These are phyloP conservation scores for Dendrocalamus latiflorus DNA, from an alignment of 202 grass and related monocot genomes.

Conservation along the genomic window DNA sequence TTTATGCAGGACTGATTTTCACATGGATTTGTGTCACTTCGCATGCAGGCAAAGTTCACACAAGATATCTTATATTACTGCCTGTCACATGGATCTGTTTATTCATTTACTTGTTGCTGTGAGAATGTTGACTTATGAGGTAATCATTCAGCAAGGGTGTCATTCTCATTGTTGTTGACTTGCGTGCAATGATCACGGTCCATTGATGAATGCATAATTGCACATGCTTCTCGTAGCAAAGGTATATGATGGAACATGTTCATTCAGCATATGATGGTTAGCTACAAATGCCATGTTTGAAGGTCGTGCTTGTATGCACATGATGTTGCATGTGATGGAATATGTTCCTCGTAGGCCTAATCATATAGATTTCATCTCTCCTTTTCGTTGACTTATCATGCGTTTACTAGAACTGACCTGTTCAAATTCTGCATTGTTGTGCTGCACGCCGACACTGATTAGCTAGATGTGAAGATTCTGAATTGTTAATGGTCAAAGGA, in stretches of 20 bases:
- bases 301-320: not conserved
- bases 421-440: not conserved
- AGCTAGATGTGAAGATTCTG: not conserved
- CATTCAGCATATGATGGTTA: too few species aligned
- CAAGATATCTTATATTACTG: not conserved
- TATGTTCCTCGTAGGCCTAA: constrained; percentile 12
- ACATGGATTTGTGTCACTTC: not conserved
- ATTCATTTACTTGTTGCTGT: not conserved
- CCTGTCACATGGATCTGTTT: too few species aligned
- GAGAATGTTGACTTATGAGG: not conserved
- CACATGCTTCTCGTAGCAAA: constrained; percentile 2
- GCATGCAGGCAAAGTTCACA: not conserved
- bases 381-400: not conserved
- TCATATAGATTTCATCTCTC: not conserved
- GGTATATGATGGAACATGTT: too few species aligned
- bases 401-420: not conserved
- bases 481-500: not conserved
- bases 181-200: not conserved
- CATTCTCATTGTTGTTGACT: constrained; percentile 1
- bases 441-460: not conserved
- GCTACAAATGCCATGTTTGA: not conserved
- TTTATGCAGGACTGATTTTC: not conserved
- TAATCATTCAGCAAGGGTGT: not conserved
- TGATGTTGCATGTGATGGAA: too few species aligned
- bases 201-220: constrained; percentile 1